Base-by-base conservation (phyloP, 257 asterid species). In the Scutellaria barbata region DNA sequence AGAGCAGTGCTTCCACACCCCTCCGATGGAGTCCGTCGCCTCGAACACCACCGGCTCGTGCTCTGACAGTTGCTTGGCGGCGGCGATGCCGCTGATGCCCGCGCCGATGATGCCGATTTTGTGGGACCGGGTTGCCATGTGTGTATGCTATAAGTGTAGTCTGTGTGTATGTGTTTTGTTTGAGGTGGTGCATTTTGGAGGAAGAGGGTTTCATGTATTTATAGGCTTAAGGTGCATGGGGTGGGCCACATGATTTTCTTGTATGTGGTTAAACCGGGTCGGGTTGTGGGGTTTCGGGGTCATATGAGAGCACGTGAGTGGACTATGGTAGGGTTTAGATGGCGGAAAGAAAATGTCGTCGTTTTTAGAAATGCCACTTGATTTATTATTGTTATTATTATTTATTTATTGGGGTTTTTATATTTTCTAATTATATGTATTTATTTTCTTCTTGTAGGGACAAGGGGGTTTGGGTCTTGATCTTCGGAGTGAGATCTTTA, bases 1-100 rank as follows among this genome's bases (percentile, higher is more conserved):
- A 4, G 95, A 85, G 25, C 97, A 88, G 39, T 92, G 93, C 48
- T 73, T 88, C 97, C 98, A 90, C 51, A 88, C 96, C 45, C 98
- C 97, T 72, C 98, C 98, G 8, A 90, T 75, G 14, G 84, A 82
- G 45, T 77, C 90, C 0, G 94, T 85, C 51, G 96, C 96, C 58
- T 91, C 97, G 33, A 91, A 91, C 71, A 91, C 89, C 58, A 91
- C 74, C 30, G 96, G 97, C 42, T 84, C 76, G 70, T 81, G 74
- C 47, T 79, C 66, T 1, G 85, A 52, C 41, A 91, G 87, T 67
- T 89, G 90, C 77, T 89, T 91, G 5, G 96, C 97, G 1, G 96
- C 93, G 0, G 96, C 92, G 68, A 91, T 35, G 77, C 97, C 97
- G 50, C 97, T 91, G 8, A 91, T 84, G 74, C 97, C 97, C 13